Conservation (phyloP, 2,329 filamentous ascomycete species). For the Fusarium sp. region DNA sequence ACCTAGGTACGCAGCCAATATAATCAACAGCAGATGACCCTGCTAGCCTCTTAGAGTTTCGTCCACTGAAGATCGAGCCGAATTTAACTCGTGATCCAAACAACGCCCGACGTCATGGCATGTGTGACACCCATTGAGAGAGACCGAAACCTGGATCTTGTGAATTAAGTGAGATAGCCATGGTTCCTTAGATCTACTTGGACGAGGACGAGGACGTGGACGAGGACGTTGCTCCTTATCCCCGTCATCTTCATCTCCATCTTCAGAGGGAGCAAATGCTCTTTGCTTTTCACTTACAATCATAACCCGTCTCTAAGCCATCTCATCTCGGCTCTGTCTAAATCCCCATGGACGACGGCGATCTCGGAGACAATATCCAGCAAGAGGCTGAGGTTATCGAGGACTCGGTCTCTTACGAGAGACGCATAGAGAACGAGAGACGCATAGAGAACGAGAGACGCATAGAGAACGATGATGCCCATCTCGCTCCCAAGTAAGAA, state of each 20-base stretch:
- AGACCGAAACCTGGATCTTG: background rate
- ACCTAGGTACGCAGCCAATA: background rate
- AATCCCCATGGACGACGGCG: conserved; percentile 55
- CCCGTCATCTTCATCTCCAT: too few species aligned
- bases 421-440: conserved; percentile 53
- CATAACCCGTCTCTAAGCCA: background rate
- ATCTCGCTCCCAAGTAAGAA: conserved; percentile 58
- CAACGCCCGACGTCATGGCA: conserved; percentile 20
- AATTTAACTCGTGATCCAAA: conserved; percentile 19
- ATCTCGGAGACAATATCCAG: conserved; percentile 53
- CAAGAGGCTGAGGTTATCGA: conserved; percentile 48
- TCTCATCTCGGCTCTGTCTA: background rate
- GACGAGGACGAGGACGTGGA: too few species aligned
- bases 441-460: conserved; percentile 43
- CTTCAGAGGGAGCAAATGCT: background rate
- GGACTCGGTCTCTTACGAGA: conserved; percentile 37
- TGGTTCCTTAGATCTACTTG: background rate
- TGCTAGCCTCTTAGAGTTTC: conserved; percentile 11
- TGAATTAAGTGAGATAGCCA: background rate
- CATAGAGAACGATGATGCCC: conserved; percentile 54
- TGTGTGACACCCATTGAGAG: background rate
- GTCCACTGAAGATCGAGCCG: background rate
- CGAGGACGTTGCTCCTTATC: too few species aligned
- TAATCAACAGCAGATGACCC: conserved; percentile 3
- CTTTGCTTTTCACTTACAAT: background rate